Base-by-base conservation (phyloP, 2,329 filamentous ascomycete species). In the Podosphaera xanthii region DNA sequence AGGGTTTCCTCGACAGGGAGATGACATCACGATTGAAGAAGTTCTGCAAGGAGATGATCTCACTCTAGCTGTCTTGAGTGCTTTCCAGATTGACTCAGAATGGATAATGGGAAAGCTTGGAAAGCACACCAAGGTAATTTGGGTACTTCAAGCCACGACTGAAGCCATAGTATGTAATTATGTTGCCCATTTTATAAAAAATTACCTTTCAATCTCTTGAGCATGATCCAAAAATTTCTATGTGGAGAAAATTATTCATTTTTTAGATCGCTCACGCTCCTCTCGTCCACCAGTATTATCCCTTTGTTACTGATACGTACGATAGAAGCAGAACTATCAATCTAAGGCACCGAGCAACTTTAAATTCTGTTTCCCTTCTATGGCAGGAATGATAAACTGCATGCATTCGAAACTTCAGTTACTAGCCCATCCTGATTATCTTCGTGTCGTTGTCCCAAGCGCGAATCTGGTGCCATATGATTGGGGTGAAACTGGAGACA, bases 351-450 rank as follows among this genome's bases (percentile, higher is more conserved):
- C 78, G 22, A 63, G 66, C n/a, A 72, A 77, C 57, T 75, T 94
- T 59, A 79, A 79, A 30, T 83, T 83, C 59, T 89, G 87, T 68
- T 95, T 97, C 67, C 91, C 91, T 14, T 77, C 62, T 78, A 1
- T 96, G 86, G 75, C 80, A 48, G 79, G 81, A 1, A 74, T 79
- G 54, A 72, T 80, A 4, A 84, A 82, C 33, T 82, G 77, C 65
- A 95, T 97, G 89, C 92, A 97, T 70, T 94, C 88, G 57, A 97
- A 98, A 69, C 75, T 97, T 50, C 90, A 94, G 77, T 72, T 97
- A 1, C 76, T 97, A n/a, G 91, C 89, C 65, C 87, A 88, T 65
- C 72, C 78, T 0, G 72, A 1, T 22, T 82, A 89, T 68, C 71
- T 96, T 14, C 81, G 92, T 5, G 76, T 98, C 52, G 91, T 85